These are phyloP conservation scores for Podospora conica DNA, from an alignment of 495 filamentous ascomycete genomes.

Conservation along the genomic window DNA sequence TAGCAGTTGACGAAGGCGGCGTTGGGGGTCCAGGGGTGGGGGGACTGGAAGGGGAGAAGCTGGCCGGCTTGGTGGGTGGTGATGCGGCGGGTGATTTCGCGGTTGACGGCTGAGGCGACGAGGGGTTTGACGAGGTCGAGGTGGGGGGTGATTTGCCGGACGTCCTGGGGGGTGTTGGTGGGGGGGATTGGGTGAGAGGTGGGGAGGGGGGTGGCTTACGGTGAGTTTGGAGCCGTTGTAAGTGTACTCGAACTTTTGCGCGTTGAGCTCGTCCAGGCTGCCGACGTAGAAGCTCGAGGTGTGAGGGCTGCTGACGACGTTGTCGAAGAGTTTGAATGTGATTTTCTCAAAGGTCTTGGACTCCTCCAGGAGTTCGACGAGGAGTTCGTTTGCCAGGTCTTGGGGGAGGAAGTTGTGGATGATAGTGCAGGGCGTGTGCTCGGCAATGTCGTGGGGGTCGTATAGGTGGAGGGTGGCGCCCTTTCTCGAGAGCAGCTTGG, in stretches of 20 bases:
- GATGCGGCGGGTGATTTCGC: slow-evolving; percentile 62
- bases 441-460: slow-evolving; percentile 67
- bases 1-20: slow-evolving; percentile 95
- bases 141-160: slow-evolving; percentile 64
- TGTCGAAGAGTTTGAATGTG: slow-evolving; percentile 81
- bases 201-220: slow-evolving; percentile 23
- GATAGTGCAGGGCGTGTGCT: slow-evolving; percentile 80
- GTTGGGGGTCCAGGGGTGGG: slow-evolving; percentile 71
- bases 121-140: slow-evolving; percentile 57
- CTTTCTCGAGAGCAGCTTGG: slow-evolving; percentile 57
- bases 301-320: slow-evolving; percentile 74
- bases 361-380: slow-evolving; percentile 71
- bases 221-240: slow-evolving; percentile 71
- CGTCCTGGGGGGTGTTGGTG: slow-evolving; percentile 44
- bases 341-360: slow-evolving; percentile 64
- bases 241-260: slow-evolving; percentile 70
- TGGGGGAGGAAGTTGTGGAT: slow-evolving; percentile 82
- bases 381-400: slow-evolving; percentile 62
- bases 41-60: slow-evolving; percentile 73
- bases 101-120: slow-evolving; percentile 70
- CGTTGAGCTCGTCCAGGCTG: slow-evolving; percentile 51
- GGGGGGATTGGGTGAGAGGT: background rate
- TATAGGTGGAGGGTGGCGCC: slow-evolving; percentile 79
- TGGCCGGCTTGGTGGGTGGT: slow-evolving; percentile 53
- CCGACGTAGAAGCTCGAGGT: slow-evolving; percentile 76